These are phyloP conservation scores for Globisporangium recalcitrans DNA, from an alignment of 352 stramenopile species.

Conservation along the genomic window DNA sequence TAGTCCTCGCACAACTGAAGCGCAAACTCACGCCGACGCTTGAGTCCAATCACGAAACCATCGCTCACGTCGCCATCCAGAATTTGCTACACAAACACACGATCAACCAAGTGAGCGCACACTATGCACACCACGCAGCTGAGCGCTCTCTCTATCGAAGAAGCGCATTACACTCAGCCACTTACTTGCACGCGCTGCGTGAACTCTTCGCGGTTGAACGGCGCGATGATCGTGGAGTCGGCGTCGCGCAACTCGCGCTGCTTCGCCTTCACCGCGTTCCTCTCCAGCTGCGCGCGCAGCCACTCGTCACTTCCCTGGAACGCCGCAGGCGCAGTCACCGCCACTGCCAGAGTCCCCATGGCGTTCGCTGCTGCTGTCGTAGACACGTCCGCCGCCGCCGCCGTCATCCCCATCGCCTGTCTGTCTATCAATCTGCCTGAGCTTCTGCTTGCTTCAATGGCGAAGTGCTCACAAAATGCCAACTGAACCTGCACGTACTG, in stretches of 20 bases:
- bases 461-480: not conserved
- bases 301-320: constrained; percentile 58
- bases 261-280: constrained; percentile 33
- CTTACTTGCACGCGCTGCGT: constrained; percentile 46
- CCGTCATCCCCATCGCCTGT: constrained; percentile 1
- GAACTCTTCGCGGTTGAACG: constrained; percentile 62
- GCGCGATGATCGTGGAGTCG: constrained; percentile 29
- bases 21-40: constrained; percentile 73
- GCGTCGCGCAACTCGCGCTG: constrained; percentile 27
- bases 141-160: not conserved
- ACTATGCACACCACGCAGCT: not conserved
- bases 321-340: not conserved
- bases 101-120: not conserved
- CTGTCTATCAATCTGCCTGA: not conserved
- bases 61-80: constrained; percentile 61
- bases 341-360: constrained; percentile 1
- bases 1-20: constrained; percentile 71
- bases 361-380: not conserved
- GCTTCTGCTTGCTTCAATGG: not conserved
- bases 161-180: not conserved
- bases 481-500: not conserved
- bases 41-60: constrained; percentile 82
- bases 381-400: not conserved
- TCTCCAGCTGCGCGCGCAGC: constrained; percentile 35
- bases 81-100: constrained; percentile 30